Evolutionary conservation across 345 rosid species (phyloP).

Genomic region (Camelina hispida): DNA sequence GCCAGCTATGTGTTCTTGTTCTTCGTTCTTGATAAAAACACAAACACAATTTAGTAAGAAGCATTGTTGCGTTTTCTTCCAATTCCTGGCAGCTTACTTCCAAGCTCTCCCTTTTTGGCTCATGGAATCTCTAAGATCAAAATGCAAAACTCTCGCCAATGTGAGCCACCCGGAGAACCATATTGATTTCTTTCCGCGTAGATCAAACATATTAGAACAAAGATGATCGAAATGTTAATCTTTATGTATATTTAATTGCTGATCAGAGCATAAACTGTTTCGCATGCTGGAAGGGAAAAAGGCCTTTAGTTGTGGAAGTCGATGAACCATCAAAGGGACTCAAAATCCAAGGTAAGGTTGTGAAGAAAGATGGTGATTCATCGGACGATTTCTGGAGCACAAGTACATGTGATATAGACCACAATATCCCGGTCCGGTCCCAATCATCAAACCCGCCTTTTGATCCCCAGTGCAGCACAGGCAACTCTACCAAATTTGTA

Average conservation of each 20-base stretch:
- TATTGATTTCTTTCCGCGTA: neutral
- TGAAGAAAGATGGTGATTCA: constrained; percentile 29
- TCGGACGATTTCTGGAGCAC: constrained; percentile 35
- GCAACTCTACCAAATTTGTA: constrained; percentile 26
- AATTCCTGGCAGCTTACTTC: constrained; percentile 34
- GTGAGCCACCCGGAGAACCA: constrained; percentile 15
- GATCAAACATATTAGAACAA: constrained; percentile 15
- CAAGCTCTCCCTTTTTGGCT: constrained; percentile 36
- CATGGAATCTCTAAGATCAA: constrained; percentile 36
- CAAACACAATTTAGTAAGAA: constrained; percentile 29
- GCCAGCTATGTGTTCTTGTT: constrained; percentile 32
- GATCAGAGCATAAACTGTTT: constrained; percentile 33
- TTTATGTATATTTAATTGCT: neutral
- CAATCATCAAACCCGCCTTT: constrained; percentile 30
- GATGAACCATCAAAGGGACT: constrained; percentile 40
- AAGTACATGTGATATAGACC: constrained; percentile 31
- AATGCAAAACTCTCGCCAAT: constrained; percentile 30
- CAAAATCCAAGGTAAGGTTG: constrained; percentile 40
- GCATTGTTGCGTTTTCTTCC: constrained; percentile 36
- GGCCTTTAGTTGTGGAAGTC: constrained; percentile 31
- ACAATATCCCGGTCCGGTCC: neutral
- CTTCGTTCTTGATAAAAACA: constrained; percentile 25
- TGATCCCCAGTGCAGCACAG: constrained; percentile 24
- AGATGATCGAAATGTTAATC: neutral
- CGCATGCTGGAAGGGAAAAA: constrained; percentile 10